These are phyloP conservation scores for Mimosa bimucronata DNA, from an alignment of 306 rosid genomes.

Conservation along the genomic window DNA sequence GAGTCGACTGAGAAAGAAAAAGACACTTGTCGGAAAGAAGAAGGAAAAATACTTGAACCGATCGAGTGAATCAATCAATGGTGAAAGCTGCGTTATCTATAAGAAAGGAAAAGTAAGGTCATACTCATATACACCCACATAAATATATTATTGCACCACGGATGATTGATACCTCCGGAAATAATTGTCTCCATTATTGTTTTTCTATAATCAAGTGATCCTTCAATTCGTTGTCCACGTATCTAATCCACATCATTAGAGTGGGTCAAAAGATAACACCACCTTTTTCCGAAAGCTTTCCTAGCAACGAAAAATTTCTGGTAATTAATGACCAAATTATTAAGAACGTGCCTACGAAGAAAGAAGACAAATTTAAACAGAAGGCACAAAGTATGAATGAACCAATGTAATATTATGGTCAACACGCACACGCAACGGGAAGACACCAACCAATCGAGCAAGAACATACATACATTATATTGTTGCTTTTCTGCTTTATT, in stretches of 20 bases:
- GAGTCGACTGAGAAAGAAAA: background rate
- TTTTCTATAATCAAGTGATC: conserved; percentile 32
- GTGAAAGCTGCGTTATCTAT: conserved; percentile 28
- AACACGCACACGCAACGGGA: conserved; percentile 7
- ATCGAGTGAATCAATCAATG: background rate
- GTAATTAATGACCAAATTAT: conserved; percentile 32
- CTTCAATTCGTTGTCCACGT: conserved; percentile 22
- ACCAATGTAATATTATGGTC: background rate
- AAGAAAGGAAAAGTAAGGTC: conserved; percentile 4
- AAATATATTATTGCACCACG: background rate
- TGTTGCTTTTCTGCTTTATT: background rate
- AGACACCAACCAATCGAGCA: background rate
- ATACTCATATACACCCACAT: background rate
- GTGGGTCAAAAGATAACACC: conserved; percentile 51
- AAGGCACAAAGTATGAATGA: background rate
- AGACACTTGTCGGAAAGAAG: background rate
- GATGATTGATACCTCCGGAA: conserved; percentile 15
- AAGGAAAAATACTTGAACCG: background rate
- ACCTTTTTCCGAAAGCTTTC: conserved; percentile 34
- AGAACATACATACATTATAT: background rate
- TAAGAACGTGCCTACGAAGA: conserved; percentile 46
- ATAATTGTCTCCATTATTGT: conserved; percentile 16
- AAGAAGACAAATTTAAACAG: background rate
- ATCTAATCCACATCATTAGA: conserved; percentile 23
- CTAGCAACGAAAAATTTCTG: conserved; percentile 27